Conservation (phyloP, 768 basidiomycete species). For the Trametes elegans region DNA sequence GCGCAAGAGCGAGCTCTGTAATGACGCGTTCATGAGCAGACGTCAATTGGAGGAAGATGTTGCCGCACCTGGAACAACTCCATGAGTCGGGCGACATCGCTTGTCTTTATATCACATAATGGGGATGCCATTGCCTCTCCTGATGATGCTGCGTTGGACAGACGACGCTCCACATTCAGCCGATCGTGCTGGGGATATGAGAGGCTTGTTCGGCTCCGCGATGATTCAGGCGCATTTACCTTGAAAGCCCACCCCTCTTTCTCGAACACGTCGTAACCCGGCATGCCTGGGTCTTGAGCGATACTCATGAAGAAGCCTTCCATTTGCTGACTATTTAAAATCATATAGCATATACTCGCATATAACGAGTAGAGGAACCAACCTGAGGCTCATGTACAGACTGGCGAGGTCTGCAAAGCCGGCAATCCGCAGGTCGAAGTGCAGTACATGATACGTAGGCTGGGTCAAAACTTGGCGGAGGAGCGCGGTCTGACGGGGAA, state of each 20-base stretch:
- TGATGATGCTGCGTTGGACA: constrained; percentile 43
- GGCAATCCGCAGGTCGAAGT: constrained; percentile 81
- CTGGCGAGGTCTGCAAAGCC: constrained; percentile 82
- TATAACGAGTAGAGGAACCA: background rate
- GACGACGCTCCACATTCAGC: constrained; percentile 64
- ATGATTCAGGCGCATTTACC: constrained; percentile 35
- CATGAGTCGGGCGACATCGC: constrained; percentile 81
- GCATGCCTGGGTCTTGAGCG: constrained; percentile 38
- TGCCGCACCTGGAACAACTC: constrained; percentile 71
- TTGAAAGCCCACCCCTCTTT: constrained; percentile 80
- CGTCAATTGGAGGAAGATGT: too few species aligned
- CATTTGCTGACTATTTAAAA: constrained; percentile 60
- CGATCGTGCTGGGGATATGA: constrained; percentile 59
- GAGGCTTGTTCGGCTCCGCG: constrained; percentile 1
- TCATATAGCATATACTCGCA: background rate
- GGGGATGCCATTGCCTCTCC: constrained; percentile 22
- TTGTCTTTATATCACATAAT: constrained; percentile 55
- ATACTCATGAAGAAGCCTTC: constrained; percentile 75
- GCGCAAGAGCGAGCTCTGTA: constrained; percentile 63
- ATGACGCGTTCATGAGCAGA: background rate
- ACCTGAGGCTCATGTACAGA: constrained; percentile 64
- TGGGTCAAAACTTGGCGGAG: constrained; percentile 73
- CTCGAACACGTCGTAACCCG: constrained; percentile 71
- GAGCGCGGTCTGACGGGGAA: constrained; percentile 58
- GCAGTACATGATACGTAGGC: constrained; percentile 72